Conservation (phyloP, 2,329 filamentous ascomycete genomes). For the Nigrograna mackinnonii region DNA sequence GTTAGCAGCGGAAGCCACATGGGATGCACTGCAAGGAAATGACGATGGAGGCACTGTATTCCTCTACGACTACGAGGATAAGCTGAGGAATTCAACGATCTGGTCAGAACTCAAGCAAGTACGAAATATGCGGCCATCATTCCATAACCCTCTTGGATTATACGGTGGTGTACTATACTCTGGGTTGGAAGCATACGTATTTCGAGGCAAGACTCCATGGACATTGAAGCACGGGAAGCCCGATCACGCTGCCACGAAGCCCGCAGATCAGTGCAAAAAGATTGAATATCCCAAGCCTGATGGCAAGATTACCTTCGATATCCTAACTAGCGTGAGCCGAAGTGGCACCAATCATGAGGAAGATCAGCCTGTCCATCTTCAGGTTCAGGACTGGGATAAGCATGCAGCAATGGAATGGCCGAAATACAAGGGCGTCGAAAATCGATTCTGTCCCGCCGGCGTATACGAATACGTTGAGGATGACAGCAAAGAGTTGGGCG, state of each 20-base stretch:
- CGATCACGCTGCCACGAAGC: conserved; percentile 79
- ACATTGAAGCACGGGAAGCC: conserved; percentile 82
- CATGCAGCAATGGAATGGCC: conserved; percentile 85
- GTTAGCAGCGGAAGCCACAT: conserved; percentile 91
- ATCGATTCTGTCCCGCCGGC: conserved; percentile 93
- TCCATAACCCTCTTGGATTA: conserved; percentile 83
- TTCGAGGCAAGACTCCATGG: conserved; percentile 88
- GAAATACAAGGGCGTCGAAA: conserved; percentile 88
- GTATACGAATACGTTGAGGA: conserved; percentile 99
- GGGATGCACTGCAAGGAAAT: conserved; percentile 66
- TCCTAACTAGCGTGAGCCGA: conserved; percentile 90
- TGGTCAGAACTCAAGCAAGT: conserved; percentile 96
- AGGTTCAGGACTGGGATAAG: conserved; percentile 92
- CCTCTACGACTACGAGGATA: conserved; percentile 91
- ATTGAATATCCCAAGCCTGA: conserved; percentile 98
- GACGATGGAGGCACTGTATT: conserved; percentile 75
- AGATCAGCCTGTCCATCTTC: conserved; percentile 94
- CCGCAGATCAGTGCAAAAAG: conserved; percentile 77
- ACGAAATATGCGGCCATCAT: conserved; percentile 95
- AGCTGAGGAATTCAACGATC: conserved; percentile 81
- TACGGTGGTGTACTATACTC: conserved; percentile 93
- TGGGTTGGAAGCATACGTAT: conserved; percentile 83
- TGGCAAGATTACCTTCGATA: conserved; percentile 92
- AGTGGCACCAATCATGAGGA: conserved; percentile 99
- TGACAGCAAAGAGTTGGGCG: conserved; percentile 79